Evolutionary conservation across 352 stramenopile genomes (phyloP).

Genomic region (Thraustochytrium sp.): DNA sequence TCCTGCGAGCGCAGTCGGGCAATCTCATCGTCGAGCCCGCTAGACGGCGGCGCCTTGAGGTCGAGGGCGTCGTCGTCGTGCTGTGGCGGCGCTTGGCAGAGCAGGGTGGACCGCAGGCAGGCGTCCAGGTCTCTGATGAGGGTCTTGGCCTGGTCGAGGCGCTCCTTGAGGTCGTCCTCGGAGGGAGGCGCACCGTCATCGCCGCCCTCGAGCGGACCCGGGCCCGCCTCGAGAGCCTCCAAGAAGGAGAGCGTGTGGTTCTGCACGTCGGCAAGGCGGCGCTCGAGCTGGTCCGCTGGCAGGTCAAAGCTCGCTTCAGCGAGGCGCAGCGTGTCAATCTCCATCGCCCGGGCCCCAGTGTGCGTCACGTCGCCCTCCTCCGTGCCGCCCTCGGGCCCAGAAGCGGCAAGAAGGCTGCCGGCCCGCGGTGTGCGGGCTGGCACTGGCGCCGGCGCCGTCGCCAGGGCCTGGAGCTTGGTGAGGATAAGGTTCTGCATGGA

Average conservation of each 20-base stretch:
- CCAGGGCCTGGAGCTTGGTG: background rate
- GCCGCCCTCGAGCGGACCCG: background rate
- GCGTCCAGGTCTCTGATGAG: background rate
- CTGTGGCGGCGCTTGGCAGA: too few species aligned
- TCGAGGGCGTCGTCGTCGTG: too few species aligned
- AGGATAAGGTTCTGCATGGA: background rate
- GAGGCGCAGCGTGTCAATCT: background rate
- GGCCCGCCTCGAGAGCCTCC: background rate
- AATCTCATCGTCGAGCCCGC: background rate
- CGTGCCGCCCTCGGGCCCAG: background rate
- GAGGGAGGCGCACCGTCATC: background rate
- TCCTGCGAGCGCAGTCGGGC: background rate
- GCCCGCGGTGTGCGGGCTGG: too few species aligned
- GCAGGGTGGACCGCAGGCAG: background rate
- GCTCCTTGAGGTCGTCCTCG: conserved; percentile 4
- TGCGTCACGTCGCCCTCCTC: background rate
- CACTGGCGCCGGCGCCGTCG: background rate
- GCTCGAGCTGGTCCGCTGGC: conserved; percentile 6
- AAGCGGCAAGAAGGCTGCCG: background rate
- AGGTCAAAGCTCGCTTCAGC: background rate
- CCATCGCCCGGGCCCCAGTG: background rate
- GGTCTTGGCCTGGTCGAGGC: background rate
- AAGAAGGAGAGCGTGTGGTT: background rate
- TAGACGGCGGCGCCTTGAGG: too few species aligned
- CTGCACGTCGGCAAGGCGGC: background rate